Base-by-base conservation (phyloP, 805 yeast species). In the Zygosaccharomyces siamensis region DNA sequence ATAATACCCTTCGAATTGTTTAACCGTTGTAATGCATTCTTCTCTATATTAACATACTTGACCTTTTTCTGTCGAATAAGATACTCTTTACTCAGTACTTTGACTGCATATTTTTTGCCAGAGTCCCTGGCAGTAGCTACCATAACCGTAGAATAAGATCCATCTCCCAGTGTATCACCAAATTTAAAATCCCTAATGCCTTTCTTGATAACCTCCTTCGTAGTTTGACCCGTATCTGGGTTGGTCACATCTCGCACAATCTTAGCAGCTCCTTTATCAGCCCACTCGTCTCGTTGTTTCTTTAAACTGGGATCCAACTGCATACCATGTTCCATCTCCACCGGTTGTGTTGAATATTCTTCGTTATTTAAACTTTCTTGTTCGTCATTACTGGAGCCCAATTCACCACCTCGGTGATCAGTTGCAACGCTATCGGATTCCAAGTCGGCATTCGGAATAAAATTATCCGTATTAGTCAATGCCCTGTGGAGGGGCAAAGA, bases 111-210 rank as follows among this genome's bases (percentile, higher is more conserved):
- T 14, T 90, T 84, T 50, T 84, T 80, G 49, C 77, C 75, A 40
- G 86, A 84, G 24, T 68, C 70, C 58, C 81, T 89, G 52, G 93
- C 96, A 1, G 87, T 77, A 0, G 97, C 99, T 35, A 88, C 78
- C 56, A 81, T 78, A 3, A 92, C 99, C 1, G 96, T 90, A 7
- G 97, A 89, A 64, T 92, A 93, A 5, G 97, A 89, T 1, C 99
- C 99, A 63, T 88, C 96, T 27, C 99, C 99, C 26, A 93, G 78
- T 39, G 85, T 81, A 14, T 87, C 81, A 7, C 96, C 95, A 63
- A 93, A 89, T 53, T 82, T 84, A 67, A 90, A 93, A 63, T 93
- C 99, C 55, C 83, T 80, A 10, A 89, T 95, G 18, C 69, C 80
- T 67, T 62, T 73, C 66, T 64, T 77, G 39, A 73, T 80, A 47